Evolutionary conservation across 2,329 filamentous ascomycete genomes (phyloP), one percentile per base, ranked within the genome.

Genomic region (Calonectria crousiana): DNA sequence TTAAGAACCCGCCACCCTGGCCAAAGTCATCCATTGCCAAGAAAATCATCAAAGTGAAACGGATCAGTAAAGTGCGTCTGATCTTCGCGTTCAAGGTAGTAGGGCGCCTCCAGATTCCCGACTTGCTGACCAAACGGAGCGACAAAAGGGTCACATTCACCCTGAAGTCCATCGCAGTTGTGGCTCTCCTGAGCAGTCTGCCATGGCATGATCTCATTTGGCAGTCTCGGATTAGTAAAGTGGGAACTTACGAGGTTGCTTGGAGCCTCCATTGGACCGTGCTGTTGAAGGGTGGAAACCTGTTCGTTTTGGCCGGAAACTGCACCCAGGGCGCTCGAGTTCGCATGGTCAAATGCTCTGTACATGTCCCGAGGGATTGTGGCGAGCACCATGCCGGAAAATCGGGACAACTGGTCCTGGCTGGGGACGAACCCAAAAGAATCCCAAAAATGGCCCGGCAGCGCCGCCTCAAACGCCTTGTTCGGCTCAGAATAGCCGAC

Each of bases 351-450:
- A n/a, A n/a, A 6, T 23, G 20, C 23, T 8, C 41, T 23, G 20
- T 1, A 6, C 3, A 4, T n/a, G 18, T 4, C 20, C 0, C 10
- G 8, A 11, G 18, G 3, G 6, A 47, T 47, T 8, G 20, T 4
- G 20, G 41, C 41, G 3, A 47, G 20, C 9, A 23, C 41, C 20
- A 47, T n/a, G 41, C 23, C 41, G 9, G 20, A 10, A 47, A 47
- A 23, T n/a, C 20, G 2, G 20, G 20, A 9, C 20, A 23, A 5
- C 41, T 47, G 20, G 11, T 47, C 20, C 6, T 11, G 8, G 9
- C 20, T n/a, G 6, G 41, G 20, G 6, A 47, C 9, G 11, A 47
- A 47, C 8, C 8, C 20, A 11, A 47, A 47, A 11, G 8, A 11
- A n/a, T n/a, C 6, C 41, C 20, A 11, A n/a, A 44, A n/a, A 47